Evolutionary conservation across 2,329 filamentous ascomycete genomes (phyloP).

Genomic region (Graphiopsis chlorocephala): DNA sequence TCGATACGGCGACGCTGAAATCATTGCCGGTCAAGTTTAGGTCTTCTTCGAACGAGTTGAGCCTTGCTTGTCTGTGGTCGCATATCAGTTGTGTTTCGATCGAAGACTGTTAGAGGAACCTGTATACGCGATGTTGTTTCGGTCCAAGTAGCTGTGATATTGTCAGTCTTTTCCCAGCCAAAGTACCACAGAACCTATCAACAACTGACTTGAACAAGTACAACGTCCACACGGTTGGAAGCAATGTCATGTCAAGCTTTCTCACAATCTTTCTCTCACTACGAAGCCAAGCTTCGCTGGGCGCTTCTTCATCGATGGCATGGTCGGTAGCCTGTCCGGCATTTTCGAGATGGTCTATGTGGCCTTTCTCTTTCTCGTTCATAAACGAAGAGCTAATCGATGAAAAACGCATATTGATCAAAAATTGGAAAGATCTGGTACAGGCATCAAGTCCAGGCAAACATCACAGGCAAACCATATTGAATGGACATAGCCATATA

Average conservation of each 20-base stretch:
- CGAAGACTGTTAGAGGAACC: background rate
- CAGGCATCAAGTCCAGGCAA: background rate
- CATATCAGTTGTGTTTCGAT: background rate
- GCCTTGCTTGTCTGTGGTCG: slow-evolving; percentile 1
- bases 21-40: slow-evolving; percentile 55
- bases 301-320: background rate
- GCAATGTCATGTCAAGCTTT: slow-evolving; percentile 11
- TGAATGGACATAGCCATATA: background rate
- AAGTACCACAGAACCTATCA: background rate
- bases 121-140: slow-evolving; percentile 12
- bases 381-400: background rate
- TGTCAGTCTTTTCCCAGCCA: background rate
- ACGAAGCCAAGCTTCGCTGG: background rate
- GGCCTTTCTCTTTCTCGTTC: background rate
- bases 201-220: slow-evolving; percentile 10
- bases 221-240: background rate
- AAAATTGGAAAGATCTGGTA: background rate
- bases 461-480: background rate
- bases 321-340: background rate
- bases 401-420: background rate
- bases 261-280: background rate
- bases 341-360: slow-evolving; percentile 1
- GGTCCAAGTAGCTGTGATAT: slow-evolving; percentile 26
- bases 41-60: slow-evolving; percentile 51
- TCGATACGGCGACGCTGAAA: slow-evolving; percentile 55